Evolutionary conservation across 768 basidiomycete species (phyloP).

Genomic region (Mrakia gelida): DNA sequence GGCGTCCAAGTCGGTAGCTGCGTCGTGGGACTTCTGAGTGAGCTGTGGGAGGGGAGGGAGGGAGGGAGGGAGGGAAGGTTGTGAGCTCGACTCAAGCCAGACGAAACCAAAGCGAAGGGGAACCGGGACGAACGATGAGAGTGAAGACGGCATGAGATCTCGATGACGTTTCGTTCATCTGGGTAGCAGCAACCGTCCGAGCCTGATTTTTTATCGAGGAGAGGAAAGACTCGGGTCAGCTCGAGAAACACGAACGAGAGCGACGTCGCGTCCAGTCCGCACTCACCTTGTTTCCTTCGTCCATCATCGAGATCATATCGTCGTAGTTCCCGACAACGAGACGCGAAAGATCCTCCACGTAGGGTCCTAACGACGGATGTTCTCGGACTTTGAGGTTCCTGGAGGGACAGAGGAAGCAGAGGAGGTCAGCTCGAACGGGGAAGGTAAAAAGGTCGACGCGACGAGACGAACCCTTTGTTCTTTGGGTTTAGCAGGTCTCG

Average conservation of each 20-base stretch:
- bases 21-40: conserved; percentile 85
- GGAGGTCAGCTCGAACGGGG: background rate
- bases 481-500: conserved; percentile 95
- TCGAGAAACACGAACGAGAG: background rate
- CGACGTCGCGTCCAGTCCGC: background rate
- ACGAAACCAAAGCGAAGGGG: background rate
- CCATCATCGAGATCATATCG: conserved; percentile 99
- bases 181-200: conserved; percentile 94
- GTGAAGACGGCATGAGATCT: conserved; percentile 99
- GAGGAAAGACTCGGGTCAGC: background rate
- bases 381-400: conserved; percentile 88
- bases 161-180: conserved; percentile 99
- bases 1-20: conserved; percentile 77
- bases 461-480: conserved; percentile 61
- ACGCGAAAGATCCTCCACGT: conserved; percentile 95
- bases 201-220: conserved; percentile 47
- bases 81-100: background rate
- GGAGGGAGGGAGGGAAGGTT: background rate
- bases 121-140: conserved; percentile 49
- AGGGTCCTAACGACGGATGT: conserved; percentile 82
- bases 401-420: background rate
- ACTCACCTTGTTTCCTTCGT: conserved; percentile 85
- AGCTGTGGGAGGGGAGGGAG: conserved; percentile 50
- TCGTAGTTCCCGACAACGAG: conserved; percentile 84
- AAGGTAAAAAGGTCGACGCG: background rate